Conservation (phyloP, 495 filamentous ascomycete genomes). For the Penicillium steckii region DNA sequence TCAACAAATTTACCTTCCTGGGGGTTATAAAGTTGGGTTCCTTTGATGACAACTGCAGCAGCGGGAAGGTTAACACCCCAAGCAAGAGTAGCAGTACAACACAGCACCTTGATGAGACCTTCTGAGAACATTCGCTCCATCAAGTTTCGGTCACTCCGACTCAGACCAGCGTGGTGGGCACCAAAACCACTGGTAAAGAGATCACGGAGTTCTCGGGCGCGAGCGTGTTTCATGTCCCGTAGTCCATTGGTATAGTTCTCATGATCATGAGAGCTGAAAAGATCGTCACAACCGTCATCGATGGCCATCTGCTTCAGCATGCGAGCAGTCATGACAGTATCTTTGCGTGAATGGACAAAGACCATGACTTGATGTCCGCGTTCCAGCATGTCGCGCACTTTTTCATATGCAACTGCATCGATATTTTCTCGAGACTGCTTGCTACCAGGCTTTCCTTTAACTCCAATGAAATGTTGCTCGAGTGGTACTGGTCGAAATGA, state of each 20-base stretch:
- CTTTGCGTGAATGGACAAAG: conserved; percentile 95
- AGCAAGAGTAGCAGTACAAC: conserved; percentile 94
- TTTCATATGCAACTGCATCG: conserved; percentile 82
- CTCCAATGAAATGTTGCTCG: conserved; percentile 95
- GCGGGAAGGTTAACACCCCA: conserved; percentile 98
- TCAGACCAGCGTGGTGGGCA: conserved; percentile 95
- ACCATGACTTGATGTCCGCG: conserved; percentile 95
- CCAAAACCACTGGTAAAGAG: conserved; percentile 87
- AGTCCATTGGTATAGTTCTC: conserved; percentile 69
- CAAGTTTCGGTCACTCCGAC: conserved; percentile 86
- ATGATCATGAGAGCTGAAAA: conserved; percentile 72
- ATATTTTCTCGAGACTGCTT: conserved; percentile 83
- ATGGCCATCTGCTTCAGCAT: conserved; percentile 82
- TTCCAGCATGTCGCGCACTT: conserved; percentile 90
- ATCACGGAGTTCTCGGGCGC: conserved; percentile 81
- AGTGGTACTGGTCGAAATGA: conserved; percentile 96
- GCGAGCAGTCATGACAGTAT: conserved; percentile 85
- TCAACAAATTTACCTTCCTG: conserved; percentile 96
- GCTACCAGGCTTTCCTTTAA: conserved; percentile 83
- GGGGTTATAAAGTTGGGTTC: conserved; percentile 93
- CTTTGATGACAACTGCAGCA: conserved; percentile 92
- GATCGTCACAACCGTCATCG: conserved; percentile 70
- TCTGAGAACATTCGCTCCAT: conserved; percentile 88
- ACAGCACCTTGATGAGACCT: conserved; percentile 90
- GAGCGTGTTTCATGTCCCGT: conserved; percentile 78